These are phyloP conservation scores for Suillus bovinus DNA, from an alignment of 768 basidiomycete genomes.

Conservation along the genomic window DNA sequence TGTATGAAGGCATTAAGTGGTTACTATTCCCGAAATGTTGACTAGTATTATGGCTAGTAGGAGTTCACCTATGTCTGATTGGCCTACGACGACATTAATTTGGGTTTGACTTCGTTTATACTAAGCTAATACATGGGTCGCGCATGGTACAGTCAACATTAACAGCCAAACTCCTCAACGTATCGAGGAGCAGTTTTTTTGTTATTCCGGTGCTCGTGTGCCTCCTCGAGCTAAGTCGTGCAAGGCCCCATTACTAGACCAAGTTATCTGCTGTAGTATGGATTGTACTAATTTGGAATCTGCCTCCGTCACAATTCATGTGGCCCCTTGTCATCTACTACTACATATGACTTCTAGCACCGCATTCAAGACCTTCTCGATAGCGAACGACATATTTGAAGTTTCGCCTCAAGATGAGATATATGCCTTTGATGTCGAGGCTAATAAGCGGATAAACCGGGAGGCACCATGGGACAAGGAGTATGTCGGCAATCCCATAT, in stretches of 20 bases:
- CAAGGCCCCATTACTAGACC: too few relatives aligned
- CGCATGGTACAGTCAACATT: too few relatives aligned
- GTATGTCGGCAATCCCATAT: constrained; percentile 44
- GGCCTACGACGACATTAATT: neutral
- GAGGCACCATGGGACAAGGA: constrained; percentile 87
- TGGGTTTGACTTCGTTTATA: too few relatives aligned
- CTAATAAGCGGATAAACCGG: constrained; percentile 62
- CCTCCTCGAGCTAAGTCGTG: too few relatives aligned
- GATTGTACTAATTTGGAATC: neutral
- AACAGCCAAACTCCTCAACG: too few relatives aligned
- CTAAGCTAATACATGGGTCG: too few relatives aligned
- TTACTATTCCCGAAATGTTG: constrained; percentile 46
- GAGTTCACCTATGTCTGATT: neutral
- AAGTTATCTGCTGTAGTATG: too few relatives aligned
- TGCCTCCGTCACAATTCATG: constrained; percentile 3
- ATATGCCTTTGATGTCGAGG: constrained; percentile 70
- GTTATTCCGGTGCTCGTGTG: too few relatives aligned
- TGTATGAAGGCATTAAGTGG: constrained; percentile 53
- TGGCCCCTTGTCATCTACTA: constrained; percentile 4
- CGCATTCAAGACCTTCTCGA: constrained; percentile 72
- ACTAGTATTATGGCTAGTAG: neutral
- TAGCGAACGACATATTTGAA: constrained; percentile 70
- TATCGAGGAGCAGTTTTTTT: too few relatives aligned
- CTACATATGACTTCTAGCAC: constrained; percentile 44
- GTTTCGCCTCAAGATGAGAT: constrained; percentile 79